These are phyloP conservation scores for Cadophora luteo-olivacea DNA, from an alignment of 2,329 filamentous ascomycete species.

Conservation along the genomic window DNA sequence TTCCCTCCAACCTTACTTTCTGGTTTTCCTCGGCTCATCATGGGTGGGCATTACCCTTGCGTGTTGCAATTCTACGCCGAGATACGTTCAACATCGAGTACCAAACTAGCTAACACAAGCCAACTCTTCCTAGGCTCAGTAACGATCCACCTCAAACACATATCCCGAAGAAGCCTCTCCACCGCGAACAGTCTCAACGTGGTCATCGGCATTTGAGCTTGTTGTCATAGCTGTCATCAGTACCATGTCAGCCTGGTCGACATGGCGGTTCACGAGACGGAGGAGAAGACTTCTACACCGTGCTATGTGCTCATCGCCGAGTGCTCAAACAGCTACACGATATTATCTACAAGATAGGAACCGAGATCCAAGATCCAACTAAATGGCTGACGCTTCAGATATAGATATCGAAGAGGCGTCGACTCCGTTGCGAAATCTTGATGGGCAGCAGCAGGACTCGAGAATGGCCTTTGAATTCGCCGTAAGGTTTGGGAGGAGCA, in stretches of 20 bases:
- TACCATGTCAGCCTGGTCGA: constrained; percentile 1
- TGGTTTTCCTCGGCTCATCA: no score
- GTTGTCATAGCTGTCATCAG: neutral
- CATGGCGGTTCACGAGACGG: neutral
- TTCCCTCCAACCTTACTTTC: no score
- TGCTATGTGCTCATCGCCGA: neutral
- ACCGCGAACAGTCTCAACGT: constrained; percentile 7
- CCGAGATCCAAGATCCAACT: no score
- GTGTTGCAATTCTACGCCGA: no score
- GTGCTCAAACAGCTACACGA: no score
- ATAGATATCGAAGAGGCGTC: neutral
- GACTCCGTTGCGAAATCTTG: neutral
- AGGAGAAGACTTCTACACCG: neutral
- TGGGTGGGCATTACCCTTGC: no score
- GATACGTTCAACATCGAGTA: no score
- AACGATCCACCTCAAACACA: neutral
- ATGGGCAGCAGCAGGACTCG: neutral
- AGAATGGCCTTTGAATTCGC: constrained; percentile 7
- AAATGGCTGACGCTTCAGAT: no score
- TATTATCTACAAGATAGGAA: no score
- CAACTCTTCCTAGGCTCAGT: neutral
- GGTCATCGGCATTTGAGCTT: constrained; percentile 3
- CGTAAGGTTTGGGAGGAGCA: constrained; percentile 14
- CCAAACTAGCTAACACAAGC: no score
- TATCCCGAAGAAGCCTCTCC: neutral